Evolutionary conservation across 176 grass and related monocot species (phyloP), one percentile per base, ranked within the genome.

Genomic region (Carex pumila): DNA sequence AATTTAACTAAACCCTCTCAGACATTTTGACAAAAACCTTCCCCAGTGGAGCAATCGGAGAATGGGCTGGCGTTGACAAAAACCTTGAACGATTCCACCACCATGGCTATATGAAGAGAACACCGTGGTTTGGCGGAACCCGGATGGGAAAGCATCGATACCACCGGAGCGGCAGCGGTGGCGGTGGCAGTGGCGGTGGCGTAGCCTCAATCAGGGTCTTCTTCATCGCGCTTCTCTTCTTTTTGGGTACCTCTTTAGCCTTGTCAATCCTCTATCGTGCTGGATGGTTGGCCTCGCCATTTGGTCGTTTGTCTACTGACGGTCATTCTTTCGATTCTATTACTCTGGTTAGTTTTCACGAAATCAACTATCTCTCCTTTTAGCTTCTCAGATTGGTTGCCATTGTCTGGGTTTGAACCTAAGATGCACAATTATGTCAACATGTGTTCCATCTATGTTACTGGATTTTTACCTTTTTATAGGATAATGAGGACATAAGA

Each of bases 401-500:
- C 10, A 30, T 64, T 64, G 61, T 64, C 31, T 21, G 61, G 21
- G 22, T 64, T 64, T 12, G 22, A 64, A 64, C 22, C 29, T 64
- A 64, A 64, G 61, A n/a, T 59, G n/a, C 15, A n/a, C 0, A 64
- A 30, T 64, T 29, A 31, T 30, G 7, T 29, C 22, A 30, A 64
- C 7, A 59, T 59, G 25, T 30, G 10, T 65, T 65, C 3, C 29
- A 31, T 31, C 62, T 12, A 12, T 65, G 10, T 64, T 64, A 9
- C 61, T 12, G 10, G 10, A 4, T 31, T 32, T 65, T 65, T 25
- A 25, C 25, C 17, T 43, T 79, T 36, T 21, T 85, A 36, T 91
- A 95, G 93, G 87, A 84, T 65, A 91, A 59, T 56, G 90, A 91
- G 59, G 74, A 92, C 79, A 39, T 81, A 37, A 85, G 83, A 81